Conservation (phyloP, 257 asterid genomes). For the Asclepias syriaca region DNA sequence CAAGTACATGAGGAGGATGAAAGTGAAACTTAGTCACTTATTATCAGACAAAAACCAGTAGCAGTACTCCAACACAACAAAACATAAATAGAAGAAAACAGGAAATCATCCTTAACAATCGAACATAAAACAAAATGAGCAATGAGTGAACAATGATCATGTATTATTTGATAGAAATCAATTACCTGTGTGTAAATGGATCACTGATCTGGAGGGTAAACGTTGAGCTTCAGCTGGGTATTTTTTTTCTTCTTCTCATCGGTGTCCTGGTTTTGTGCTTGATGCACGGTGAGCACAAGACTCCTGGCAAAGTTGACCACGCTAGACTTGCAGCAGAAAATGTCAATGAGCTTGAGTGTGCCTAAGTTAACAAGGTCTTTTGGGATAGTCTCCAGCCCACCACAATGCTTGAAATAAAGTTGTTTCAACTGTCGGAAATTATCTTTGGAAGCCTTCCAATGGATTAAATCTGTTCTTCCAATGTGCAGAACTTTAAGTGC, state of each 20-base stretch:
- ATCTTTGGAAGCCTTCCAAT: constrained; percentile 31
- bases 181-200: too few species aligned
- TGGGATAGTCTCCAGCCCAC: constrained; percentile 28
- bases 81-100: too few species aligned
- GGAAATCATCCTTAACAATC: too few species aligned
- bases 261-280: background rate
- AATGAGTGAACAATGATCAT: too few species aligned
- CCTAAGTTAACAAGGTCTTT: constrained; percentile 21
- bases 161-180: too few species aligned
- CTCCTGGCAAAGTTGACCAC: constrained; percentile 25
- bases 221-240: constrained; percentile 21
- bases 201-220: constrained; percentile 24
- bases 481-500: constrained; percentile 29
- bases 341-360: constrained; percentile 24
- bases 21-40: too few species aligned
- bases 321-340: constrained; percentile 10
- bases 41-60: too few species aligned
- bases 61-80: too few species aligned
- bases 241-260: background rate
- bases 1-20: too few species aligned
- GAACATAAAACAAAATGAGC: too few species aligned
- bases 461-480: constrained; percentile 24
- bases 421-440: constrained; percentile 28
- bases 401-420: constrained; percentile 29
- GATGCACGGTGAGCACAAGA: background rate